Evolutionary conservation across 179 eudicot species (phyloP).

Genomic region (Corrigiola litoralis): DNA sequence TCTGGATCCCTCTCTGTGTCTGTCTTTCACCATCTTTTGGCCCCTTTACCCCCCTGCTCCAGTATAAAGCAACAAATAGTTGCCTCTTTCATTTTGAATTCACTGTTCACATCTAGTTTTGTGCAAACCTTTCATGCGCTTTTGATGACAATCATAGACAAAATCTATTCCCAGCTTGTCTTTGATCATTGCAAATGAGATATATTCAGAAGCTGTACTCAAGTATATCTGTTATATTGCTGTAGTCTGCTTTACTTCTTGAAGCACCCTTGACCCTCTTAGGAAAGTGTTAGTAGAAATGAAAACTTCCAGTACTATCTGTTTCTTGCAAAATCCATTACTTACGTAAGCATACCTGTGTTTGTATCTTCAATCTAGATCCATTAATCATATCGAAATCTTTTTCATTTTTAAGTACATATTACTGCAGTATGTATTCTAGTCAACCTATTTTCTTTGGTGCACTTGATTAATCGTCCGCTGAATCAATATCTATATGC

Average conservation of each 20-base stretch:
- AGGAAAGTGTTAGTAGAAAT: neutral
- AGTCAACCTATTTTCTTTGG: neutral
- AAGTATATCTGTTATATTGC: too few relatives aligned
- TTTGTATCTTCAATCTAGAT: too few relatives aligned
- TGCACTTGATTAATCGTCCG: neutral
- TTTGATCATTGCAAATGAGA: neutral
- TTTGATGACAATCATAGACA: neutral
- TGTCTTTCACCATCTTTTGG: neutral
- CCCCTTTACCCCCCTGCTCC: neutral
- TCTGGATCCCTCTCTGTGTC: too few relatives aligned
- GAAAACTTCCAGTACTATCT: too few relatives aligned
- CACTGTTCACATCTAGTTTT: neutral
- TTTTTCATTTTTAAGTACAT: neutral
- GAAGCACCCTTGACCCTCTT: neutral
- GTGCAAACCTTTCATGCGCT: neutral
- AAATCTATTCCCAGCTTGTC: too few relatives aligned
- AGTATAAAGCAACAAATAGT: neutral
- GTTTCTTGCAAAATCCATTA: too few relatives aligned
- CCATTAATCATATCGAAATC: too few relatives aligned
- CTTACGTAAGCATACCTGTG: too few relatives aligned
- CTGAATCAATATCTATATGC: conserved; percentile 14
- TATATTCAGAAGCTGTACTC: too few relatives aligned
- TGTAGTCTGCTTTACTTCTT: too few relatives aligned
- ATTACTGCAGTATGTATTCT: neutral
- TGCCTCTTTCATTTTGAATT: neutral